Evolutionary conservation across 345 rosid species (phyloP), one percentile per base, ranked within the genome.

Genomic region (Brassica nigra): DNA sequence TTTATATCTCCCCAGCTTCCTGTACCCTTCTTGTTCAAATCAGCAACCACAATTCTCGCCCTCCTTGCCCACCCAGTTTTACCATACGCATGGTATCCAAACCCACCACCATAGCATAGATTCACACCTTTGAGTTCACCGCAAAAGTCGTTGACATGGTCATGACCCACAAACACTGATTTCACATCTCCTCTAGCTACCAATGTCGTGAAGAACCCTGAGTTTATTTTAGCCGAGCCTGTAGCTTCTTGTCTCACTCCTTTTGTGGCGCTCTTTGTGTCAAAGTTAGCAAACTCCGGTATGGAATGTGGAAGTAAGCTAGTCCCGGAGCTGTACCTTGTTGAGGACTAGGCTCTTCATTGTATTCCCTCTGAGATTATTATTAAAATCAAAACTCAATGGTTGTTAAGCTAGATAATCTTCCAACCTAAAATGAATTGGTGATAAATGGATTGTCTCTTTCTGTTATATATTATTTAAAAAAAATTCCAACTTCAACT

Each of bases 11-110:
- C 97, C 99, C 97, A 89, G 0, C 61, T 81, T 23, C 85, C 90
- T 18, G 80, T 36, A 59, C 78, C 79, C 4, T 80, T 85, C 86
- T 85, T 85, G 81, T 88, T 94, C 87, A 95, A 78, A 28, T 89
- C 74, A 63, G 84, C 99, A 33, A 83, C 82, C 68, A 95, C 91
- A 33, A 92, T 89, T 80, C 99, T 87, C 0, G 97, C 92, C 78
- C 99, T 91, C 84, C 99, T 88, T 8, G 78, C 72, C 96, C 97
- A 92, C 4, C 99, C 97, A 18, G 94, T 94, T 84, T 91, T 90
- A 57, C 98, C 99, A 75, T 92, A 95, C 54, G 97, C 99, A 79
- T 95, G 99, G 84, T 95, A 92, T 66, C 99, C 99, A 74, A 93
- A 90, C 15, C 95, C 99, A 68, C 97, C 99, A 62, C 88, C 99